Evolutionary conservation across 139 green algal genomes (phyloP).

Genomic region (Gonium pectorale): DNA sequence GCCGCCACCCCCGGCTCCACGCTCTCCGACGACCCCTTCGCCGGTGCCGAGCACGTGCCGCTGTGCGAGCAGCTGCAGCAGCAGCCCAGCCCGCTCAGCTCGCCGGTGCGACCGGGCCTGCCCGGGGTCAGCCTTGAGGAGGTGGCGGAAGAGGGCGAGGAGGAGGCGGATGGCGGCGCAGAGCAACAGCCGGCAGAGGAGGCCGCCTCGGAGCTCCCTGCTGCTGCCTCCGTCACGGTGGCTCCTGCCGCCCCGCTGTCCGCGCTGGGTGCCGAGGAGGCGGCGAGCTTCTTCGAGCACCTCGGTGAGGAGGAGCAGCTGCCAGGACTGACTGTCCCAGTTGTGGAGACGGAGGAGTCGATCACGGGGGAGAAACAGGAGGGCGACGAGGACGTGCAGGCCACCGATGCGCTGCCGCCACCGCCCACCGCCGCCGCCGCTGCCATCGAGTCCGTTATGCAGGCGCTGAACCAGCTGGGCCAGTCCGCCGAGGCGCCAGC

Average conservation of each 20-base stretch:
- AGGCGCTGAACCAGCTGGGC: conserved; percentile 30
- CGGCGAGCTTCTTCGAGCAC: conserved; percentile 4
- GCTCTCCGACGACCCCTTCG: conserved; percentile 17
- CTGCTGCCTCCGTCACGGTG: not conserved
- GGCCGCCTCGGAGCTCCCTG: not conserved
- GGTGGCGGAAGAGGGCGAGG: not conserved
- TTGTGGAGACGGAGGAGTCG: not conserved
- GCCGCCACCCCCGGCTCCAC: not conserved
- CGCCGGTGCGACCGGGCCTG: not conserved
- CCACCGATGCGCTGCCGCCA: not conserved
- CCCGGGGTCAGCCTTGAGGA: not conserved
- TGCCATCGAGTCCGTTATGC: conserved; percentile 22
- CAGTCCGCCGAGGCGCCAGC: not conserved
- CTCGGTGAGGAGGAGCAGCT: not conserved
- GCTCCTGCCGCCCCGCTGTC: not conserved
- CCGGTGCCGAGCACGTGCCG: conserved; percentile 13
- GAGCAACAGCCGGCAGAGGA: not conserved
- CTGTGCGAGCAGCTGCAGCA: not conserved
- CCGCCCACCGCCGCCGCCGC: conserved; percentile 10
- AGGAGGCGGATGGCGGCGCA: not conserved
- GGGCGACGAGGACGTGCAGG: not conserved
- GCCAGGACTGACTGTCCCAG: not conserved
- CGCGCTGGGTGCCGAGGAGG: not conserved
- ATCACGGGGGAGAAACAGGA: not conserved
- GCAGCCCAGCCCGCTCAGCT: not conserved